Base-by-base conservation (phyloP, 331 rosid genomes). In the Rhamnella rubrinervis region DNA sequence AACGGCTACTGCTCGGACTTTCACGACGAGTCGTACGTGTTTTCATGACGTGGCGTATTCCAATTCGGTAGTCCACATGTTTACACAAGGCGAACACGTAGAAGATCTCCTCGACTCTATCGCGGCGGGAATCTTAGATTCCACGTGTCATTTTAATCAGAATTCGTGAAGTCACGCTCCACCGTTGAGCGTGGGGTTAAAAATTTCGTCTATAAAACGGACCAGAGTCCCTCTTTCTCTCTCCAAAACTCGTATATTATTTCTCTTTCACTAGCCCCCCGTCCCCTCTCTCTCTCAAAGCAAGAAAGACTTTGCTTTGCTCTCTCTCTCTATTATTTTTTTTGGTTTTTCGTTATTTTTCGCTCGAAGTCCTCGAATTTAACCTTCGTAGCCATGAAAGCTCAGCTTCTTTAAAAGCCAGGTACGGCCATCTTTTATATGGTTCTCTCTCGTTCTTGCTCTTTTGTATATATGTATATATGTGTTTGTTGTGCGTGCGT, bases 381-480 rank as follows among this genome's bases (percentile, higher is more conserved):
- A 85, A 53, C 84, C 83, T 77, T 86, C 78, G 76, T 73, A 73
- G 75, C 75, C 91, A 91, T 91, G 89, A 85, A 80, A 80, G 52
- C 84, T 80, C 61, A 74, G 81, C 83, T 78, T 67, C 69, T 21
- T 63, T 81, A 76, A 77, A 84, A 77, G 84, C 25, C 71, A 77
- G 96, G 96, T 86, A 77, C 69, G 26, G 13, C 28, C 4, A 6
- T 18, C 18, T 13, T 21, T 20, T 63, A 49, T 59, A 46, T 20
- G 75, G 25, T 65, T 66, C 41, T 31, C 46, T 75, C 71, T 39
- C 1, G 18, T 47, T 62, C 73, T 71, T 15, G 28, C 7, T 17
- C 28, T 14, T 16, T 15, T 59, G 68, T 78, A 57, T 59, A 20
- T 70, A 40, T 44, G n/a, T 14, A 38, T 55, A 19, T 71, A 12